phyloP scores from a whole-genome alignment of 176 grass and related monocot species.

The Chloris gayana region DNA sequence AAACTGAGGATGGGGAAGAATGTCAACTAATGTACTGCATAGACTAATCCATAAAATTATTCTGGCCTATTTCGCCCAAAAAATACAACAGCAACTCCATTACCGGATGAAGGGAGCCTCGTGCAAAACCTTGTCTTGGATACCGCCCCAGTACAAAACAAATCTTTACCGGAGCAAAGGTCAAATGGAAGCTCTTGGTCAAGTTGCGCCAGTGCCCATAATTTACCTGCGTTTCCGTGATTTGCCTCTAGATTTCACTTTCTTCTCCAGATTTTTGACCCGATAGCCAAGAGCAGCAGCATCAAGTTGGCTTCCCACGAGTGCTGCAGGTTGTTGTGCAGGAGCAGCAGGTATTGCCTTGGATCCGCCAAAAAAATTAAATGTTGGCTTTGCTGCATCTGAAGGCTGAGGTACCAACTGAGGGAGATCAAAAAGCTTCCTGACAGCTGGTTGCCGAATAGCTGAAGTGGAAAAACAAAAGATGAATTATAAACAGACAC shows the following conservation, averaged over 20 bases:
- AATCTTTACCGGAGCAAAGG: background rate
- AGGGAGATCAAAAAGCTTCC: conserved; percentile 70
- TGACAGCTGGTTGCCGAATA: conserved; percentile 51
- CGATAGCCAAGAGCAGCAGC: conserved; percentile 71
- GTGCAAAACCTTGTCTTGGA: conserved; percentile 29
- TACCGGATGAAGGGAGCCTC: conserved; percentile 25
- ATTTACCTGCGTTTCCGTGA: conserved; percentile 56
- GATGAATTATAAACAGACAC: conserved; percentile 2
- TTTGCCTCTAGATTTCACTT: conserved; percentile 76
- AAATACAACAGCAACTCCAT: conserved; percentile 10
- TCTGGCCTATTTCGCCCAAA: conserved; percentile 16
- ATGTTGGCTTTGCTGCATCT: conserved; percentile 29
- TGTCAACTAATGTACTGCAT: conserved; percentile 25
- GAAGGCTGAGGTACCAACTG: conserved; percentile 35
- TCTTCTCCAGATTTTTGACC: conserved; percentile 82
- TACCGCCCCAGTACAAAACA: background rate
- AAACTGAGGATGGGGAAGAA: conserved; percentile 16
- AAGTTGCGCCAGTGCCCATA: background rate
- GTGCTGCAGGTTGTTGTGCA: conserved; percentile 41
- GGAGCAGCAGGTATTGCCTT: conserved; percentile 53
- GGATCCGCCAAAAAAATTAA: conserved; percentile 61
- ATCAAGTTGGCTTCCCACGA: conserved; percentile 43
- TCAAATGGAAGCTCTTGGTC: conserved; percentile 7
- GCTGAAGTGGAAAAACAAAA: conserved; percentile 39
- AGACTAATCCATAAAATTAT: conserved; percentile 25